phyloP scores from a whole-genome alignment of 1,139 yeast species.

The Lodderomyces theae region DNA sequence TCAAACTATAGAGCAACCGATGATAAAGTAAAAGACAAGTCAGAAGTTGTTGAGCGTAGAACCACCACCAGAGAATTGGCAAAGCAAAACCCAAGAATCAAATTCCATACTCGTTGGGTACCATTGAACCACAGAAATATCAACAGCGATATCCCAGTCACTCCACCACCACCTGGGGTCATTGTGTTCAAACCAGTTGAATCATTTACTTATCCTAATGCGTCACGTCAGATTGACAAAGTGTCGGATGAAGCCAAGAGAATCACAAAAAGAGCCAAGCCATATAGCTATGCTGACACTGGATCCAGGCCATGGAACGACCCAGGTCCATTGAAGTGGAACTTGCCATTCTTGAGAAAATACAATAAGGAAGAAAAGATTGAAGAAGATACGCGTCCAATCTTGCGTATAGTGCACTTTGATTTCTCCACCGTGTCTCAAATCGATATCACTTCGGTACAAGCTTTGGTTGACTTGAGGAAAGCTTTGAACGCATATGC shows the following conservation, averaged over 20 bases:
- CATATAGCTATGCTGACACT: slow-evolving; percentile 40
- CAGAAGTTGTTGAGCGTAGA: slow-evolving; percentile 15
- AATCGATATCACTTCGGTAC: slow-evolving; percentile 77
- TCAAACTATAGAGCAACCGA: slow-evolving; percentile 22
- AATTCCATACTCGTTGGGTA: slow-evolving; percentile 74
- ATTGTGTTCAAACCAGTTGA: slow-evolving; percentile 82
- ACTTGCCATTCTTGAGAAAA: slow-evolving; percentile 28
- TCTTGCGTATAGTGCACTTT: slow-evolving; percentile 67
- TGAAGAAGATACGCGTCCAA: slow-evolving; percentile 57
- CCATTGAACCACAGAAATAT: slow-evolving; percentile 60
- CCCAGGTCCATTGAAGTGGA: slow-evolving; percentile 63
- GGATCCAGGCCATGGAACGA: slow-evolving; percentile 92
- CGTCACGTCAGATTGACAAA: slow-evolving; percentile 68
- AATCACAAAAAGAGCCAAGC: slow-evolving; percentile 60
- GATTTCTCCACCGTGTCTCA: slow-evolving; percentile 79
- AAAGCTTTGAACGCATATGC: slow-evolving; percentile 73
- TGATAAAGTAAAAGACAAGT: slow-evolving; percentile 18
- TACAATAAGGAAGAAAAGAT: slow-evolving; percentile 13
- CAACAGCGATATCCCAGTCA: slow-evolving; percentile 56
- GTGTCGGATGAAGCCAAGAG: slow-evolving; percentile 67
- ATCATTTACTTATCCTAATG: slow-evolving; percentile 77
- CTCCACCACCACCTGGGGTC: slow-evolving; percentile 89
- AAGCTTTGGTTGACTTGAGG: slow-evolving; percentile 71
- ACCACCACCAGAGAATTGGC: slow-evolving; percentile 18
- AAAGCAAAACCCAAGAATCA: slow-evolving; percentile 30